Evolutionary conservation across 2,329 filamentous ascomycete species (phyloP), one percentile per base, ranked within the genome.

Genomic region (Fusarium sp.): DNA sequence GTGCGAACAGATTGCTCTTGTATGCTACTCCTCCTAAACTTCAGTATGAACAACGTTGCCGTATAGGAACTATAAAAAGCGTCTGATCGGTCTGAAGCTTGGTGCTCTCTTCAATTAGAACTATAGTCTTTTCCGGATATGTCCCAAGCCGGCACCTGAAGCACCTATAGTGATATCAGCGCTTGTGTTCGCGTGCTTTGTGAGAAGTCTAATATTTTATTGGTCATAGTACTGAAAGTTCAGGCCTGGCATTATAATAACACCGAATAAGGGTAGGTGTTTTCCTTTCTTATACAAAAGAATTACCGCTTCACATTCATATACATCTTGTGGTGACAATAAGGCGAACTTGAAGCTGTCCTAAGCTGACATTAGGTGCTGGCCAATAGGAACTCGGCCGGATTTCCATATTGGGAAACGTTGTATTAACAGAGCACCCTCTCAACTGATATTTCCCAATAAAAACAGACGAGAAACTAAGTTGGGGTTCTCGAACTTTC

Each of bases 321-420:
- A 27, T 31, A 20, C 15, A 25, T 53, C 35, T 54, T 54, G 17
- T 33, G 18, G 13, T 27, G 25, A 18, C 22, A 17, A 14, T 29
- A 56, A 44, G 42, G 35, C 38, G 33, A 41, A 50, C 17, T 33
- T 22, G 44, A 25, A 11, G 20, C 7, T n/a, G 38, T n/a, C 38
- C 60, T 36, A 56, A 41, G 53, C 54, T 49, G n/a, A 33, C n/a
- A 45, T 59, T 38, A 45, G 35, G 36, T 35, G 25, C 27, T 63
- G 36, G 18, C 69, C 68, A 72, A 71, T 71, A 35, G 54, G 55
- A 65, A 25, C 60, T 61, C n/a, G 55, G 47, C n/a, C 20, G 22
- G 12, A 65, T 52, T 56, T 65, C 69, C 50, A 22, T 53, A 72
- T 65, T 56, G 39, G 69, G 69, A 58, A 72, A 25, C 18, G 22